Evolutionary conservation across 2,329 filamentous ascomycete species (phyloP).

Genomic region (Chalara sp.): DNA sequence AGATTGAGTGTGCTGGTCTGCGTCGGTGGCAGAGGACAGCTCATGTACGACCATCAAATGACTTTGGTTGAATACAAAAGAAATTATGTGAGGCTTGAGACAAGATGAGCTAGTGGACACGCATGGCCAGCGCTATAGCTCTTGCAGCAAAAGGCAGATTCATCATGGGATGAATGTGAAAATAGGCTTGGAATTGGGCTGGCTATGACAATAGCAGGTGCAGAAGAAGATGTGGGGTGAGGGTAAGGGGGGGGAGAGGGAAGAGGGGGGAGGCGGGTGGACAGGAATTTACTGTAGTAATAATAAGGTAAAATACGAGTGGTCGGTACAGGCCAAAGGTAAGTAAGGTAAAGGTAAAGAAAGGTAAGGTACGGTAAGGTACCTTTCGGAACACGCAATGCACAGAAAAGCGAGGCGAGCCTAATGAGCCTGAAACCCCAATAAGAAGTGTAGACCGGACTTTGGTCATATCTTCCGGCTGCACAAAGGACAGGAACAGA

Average conservation of each 20-base stretch:
- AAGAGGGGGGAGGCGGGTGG: not conserved
- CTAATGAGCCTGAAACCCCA: no score
- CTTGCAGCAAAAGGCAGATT: slow-evolving; percentile 15
- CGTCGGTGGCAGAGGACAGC: slow-evolving; percentile 23
- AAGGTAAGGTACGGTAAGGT: no score
- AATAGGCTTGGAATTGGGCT: slow-evolving; percentile 19
- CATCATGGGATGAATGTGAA: slow-evolving; percentile 20
- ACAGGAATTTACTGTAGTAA: not conserved
- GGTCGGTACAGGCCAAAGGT: no score
- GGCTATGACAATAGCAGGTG: slow-evolving; percentile 9
- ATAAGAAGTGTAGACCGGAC: no score
- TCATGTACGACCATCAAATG: slow-evolving; percentile 23
- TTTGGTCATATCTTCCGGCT: no score
- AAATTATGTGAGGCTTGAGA: slow-evolving; percentile 20
- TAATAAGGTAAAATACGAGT: not conserved
- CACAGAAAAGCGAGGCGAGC: no score
- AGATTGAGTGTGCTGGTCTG: slow-evolving; percentile 24
- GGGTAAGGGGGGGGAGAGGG: slow-evolving; percentile 1
- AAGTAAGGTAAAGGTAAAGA: no score
- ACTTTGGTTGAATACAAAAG: slow-evolving; percentile 18
- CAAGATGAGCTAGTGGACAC: slow-evolving; percentile 22
- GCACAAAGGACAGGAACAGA: no score
- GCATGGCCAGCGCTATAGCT: slow-evolving; percentile 25
- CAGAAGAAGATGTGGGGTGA: slow-evolving; percentile 15
- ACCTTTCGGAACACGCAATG: no score